phyloP scores from a whole-genome alignment of 2,329 filamentous ascomycete species.

The Neonectria punicea region DNA sequence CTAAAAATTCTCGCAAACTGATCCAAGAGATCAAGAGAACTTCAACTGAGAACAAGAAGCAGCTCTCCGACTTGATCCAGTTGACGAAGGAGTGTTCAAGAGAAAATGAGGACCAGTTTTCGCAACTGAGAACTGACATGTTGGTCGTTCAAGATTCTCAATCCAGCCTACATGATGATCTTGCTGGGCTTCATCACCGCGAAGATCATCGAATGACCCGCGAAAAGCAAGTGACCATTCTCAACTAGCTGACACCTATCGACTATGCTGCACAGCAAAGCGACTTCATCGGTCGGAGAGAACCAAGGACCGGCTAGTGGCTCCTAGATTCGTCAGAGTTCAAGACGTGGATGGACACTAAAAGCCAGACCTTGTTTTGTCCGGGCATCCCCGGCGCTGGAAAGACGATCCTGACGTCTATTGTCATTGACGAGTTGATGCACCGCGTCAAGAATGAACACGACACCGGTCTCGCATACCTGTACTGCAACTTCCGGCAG shows the following conservation, averaged over 20 bases:
- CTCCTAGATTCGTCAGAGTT: neutral
- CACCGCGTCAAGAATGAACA: constrained; percentile 23
- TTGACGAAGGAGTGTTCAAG: neutral
- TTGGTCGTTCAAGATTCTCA: neutral
- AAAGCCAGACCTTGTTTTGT: constrained; percentile 49
- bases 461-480: constrained; percentile 42
- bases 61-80: neutral
- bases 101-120: neutral
- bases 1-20: neutral
- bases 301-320: neutral
- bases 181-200: neutral
- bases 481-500: constrained; percentile 15
- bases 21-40: neutral
- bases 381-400: constrained; percentile 48
- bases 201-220: neutral
- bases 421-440: constrained; percentile 29
- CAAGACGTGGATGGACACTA: neutral
- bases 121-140: neutral
- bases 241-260: neutral
- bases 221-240: neutral
- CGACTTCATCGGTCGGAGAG: neutral
- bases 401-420: constrained; percentile 47
- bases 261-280: neutral
- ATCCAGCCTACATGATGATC: neutral
- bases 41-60: neutral